These are phyloP conservation scores for Rhododendron henanense DNA, from an alignment of 148 eudicot genomes.

Conservation along the genomic window DNA sequence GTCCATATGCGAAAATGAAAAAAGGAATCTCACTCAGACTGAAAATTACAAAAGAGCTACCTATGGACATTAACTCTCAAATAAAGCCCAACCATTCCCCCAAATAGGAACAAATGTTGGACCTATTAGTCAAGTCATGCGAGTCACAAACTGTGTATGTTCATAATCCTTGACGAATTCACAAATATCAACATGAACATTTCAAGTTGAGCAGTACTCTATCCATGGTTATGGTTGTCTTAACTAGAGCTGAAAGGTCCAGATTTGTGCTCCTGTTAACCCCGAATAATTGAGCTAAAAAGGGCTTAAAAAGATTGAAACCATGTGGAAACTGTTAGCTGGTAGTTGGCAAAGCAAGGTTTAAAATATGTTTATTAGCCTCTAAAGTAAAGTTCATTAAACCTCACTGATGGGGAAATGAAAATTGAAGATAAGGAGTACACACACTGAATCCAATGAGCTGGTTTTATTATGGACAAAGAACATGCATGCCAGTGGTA, in stretches of 20 bases:
- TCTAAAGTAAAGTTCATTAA: neutral
- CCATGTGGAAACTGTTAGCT: neutral
- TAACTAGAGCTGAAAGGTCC: neutral
- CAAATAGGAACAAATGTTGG: neutral
- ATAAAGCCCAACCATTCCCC: neutral
- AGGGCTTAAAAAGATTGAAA: neutral
- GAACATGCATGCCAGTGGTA: neutral
- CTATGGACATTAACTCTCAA: neutral
- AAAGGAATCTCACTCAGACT: neutral
- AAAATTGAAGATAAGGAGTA: neutral
- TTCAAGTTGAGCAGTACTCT: neutral
- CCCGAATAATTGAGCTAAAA: neutral
- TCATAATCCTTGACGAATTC: neutral
- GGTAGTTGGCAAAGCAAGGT: neutral
- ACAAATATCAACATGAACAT: neutral
- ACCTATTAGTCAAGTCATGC: neutral
- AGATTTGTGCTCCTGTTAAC: neutral
- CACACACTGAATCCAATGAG: neutral
- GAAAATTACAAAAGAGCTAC: neutral
- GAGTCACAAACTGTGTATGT: neutral
- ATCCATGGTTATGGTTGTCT: neutral
- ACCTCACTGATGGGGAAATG: neutral
- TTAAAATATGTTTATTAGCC: neutral
- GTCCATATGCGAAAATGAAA: neutral
- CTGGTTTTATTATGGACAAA: neutral